Evolutionary conservation across 208 protist species (phyloP).

Genomic region (Acanthamoeba healyi): DNA sequence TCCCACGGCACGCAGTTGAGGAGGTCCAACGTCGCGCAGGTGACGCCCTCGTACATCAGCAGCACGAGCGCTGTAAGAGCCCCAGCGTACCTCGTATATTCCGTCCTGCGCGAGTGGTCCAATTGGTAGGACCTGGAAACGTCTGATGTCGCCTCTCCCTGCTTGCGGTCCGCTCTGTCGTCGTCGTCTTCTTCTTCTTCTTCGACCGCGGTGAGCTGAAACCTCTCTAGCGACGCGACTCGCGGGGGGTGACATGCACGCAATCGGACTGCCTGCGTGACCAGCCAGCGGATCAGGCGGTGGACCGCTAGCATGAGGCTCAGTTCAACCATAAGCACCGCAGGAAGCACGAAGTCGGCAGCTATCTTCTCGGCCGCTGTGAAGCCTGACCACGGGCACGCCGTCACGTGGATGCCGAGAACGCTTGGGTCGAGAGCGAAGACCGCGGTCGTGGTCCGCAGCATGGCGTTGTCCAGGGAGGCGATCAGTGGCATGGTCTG

Average conservation of each 20-base stretch:
- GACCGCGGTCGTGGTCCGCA: not conserved
- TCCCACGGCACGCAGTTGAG: not conserved
- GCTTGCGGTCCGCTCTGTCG: not conserved
- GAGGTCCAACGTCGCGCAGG: not conserved
- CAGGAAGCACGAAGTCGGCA: not conserved
- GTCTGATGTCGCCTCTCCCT: not conserved
- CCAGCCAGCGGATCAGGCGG: no score
- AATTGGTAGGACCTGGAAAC: no score
- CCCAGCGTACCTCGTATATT: not conserved
- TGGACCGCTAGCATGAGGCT: not conserved
- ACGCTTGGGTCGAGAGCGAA: not conserved
- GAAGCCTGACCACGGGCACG: not conserved
- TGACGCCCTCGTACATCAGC: not conserved
- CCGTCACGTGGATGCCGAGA: not conserved
- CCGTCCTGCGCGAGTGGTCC: not conserved
- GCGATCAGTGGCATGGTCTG: not conserved
- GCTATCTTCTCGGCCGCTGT: not conserved
- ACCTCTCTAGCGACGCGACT: no score
- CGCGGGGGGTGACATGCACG: no score
- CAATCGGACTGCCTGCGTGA: no score
- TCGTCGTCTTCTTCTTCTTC: no score
- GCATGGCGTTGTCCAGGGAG: not conserved
- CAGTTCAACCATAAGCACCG: not conserved
- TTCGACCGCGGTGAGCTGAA: no score
- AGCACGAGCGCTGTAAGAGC: no score